Conservation (phyloP, 2,329 filamentous ascomycete species). For the Monilinia fructigena region DNA sequence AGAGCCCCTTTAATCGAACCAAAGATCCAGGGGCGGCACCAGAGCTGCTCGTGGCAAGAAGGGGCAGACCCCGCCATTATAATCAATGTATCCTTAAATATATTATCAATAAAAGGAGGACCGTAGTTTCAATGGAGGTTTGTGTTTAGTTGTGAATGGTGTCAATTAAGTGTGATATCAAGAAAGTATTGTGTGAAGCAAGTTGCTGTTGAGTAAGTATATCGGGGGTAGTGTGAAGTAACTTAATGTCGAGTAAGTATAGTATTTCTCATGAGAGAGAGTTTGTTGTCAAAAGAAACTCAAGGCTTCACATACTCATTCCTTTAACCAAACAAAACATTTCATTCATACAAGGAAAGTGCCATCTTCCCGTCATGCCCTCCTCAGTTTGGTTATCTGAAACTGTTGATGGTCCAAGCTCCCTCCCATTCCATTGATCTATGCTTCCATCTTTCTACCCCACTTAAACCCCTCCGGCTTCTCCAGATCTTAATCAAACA, state of each 20-base stretch:
- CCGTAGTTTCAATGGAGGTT: background rate
- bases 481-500: slow-evolving; percentile 21
- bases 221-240: background rate
- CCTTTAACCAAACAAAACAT: background rate
- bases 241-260: background rate
- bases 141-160: background rate
- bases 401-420: slow-evolving; percentile 15
- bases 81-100: background rate
- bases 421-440: background rate
- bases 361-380: background rate
- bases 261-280: too few species aligned
- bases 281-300: background rate
- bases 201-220: background rate
- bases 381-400: background rate
- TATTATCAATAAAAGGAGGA: background rate
- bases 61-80: slow-evolving; percentile 9
- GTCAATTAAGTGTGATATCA: background rate
- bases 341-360: background rate
- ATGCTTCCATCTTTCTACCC: background rate
- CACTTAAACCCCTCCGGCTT: slow-evolving; percentile 19
- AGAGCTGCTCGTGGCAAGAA: background rate
- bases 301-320: background rate
- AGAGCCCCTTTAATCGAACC: slow-evolving; percentile 55
- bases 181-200: background rate
- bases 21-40: slow-evolving; percentile 45